phyloP scores from a whole-genome alignment of 148 eudicot genomes.

The Fagopyrum esculentum region DNA sequence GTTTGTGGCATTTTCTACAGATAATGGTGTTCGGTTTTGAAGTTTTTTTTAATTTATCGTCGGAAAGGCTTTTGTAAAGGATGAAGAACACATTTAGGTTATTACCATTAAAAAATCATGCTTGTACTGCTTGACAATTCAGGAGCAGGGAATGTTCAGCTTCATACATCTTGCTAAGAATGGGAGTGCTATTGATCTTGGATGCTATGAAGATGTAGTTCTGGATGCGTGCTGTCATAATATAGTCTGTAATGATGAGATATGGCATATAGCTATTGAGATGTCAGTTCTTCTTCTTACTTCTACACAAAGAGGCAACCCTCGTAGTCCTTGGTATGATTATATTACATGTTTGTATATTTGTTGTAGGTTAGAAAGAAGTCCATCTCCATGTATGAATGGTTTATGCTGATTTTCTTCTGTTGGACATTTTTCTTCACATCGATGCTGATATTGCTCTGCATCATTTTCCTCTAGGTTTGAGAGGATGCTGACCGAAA shows the following conservation, averaged over 20 bases:
- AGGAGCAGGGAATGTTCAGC: slow-evolving; percentile 95
- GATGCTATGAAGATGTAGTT: slow-evolving; percentile 74
- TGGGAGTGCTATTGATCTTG: slow-evolving; percentile 56
- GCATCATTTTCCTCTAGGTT: slow-evolving; percentile 36
- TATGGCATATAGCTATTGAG: slow-evolving; percentile 87
- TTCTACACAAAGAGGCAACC: slow-evolving; percentile 53
- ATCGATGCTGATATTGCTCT: not conserved
- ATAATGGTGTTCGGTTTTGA: not conserved
- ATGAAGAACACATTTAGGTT: not conserved
- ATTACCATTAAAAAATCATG: not conserved
- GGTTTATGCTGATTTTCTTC: not conserved
- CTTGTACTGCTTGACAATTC: slow-evolving; percentile 14
- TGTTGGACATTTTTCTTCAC: not conserved
- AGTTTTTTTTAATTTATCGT: not conserved
- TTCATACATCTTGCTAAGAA: slow-evolving; percentile 67
- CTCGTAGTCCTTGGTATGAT: slow-evolving; percentile 86
- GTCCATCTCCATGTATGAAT: slow-evolving; percentile 2
- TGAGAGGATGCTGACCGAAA: slow-evolving; percentile 83
- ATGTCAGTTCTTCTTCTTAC: slow-evolving; percentile 76
- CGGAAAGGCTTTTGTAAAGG: not conserved
- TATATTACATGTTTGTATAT: not conserved
- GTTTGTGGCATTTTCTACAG: not conserved
- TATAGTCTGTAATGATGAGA: slow-evolving; percentile 75
- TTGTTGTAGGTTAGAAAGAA: slow-evolving; percentile 1
- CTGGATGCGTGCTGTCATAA: slow-evolving; percentile 95